phyloP scores from a whole-genome alignment of 2,329 filamentous ascomycete species.

The Aspergillus fumigatiaffinis region DNA sequence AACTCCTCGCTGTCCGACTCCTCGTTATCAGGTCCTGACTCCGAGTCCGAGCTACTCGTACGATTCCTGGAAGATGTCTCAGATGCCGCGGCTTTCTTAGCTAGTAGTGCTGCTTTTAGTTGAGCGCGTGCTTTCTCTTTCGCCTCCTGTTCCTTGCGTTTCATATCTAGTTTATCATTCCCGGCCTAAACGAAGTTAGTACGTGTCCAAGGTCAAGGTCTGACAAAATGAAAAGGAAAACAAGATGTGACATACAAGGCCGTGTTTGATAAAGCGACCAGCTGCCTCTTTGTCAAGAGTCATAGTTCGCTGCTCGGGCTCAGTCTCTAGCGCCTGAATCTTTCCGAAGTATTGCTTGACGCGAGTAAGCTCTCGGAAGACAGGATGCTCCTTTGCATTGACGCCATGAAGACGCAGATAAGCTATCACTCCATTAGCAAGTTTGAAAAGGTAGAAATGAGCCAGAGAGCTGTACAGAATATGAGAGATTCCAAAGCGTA shows the following conservation, averaged over 20 bases:
- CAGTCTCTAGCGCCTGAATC: slow-evolving; percentile 72
- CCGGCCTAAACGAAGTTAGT: slow-evolving; percentile 34
- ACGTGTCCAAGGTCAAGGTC: slow-evolving; percentile 1
- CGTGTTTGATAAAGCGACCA: slow-evolving; percentile 75
- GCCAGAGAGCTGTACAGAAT: slow-evolving; percentile 59
- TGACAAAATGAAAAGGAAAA: neutral
- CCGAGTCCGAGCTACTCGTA: slow-evolving; percentile 16
- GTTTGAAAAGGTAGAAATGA: slow-evolving; percentile 4
- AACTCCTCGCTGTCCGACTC: slow-evolving; percentile 15
- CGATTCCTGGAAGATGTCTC: slow-evolving; percentile 16
- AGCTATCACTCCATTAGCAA: slow-evolving; percentile 44
- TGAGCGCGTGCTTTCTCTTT: slow-evolving; percentile 50
- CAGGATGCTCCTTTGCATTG: slow-evolving; percentile 76
- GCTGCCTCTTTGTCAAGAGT: slow-evolving; percentile 71
- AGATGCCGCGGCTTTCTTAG: slow-evolving; percentile 34
- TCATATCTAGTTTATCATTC: slow-evolving; percentile 50
- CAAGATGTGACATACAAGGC: slow-evolving; percentile 55
- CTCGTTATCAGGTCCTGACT: slow-evolving; percentile 13
- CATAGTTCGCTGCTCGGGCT: slow-evolving; percentile 55
- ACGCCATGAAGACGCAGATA: slow-evolving; percentile 74
- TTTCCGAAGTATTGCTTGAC: slow-evolving; percentile 91
- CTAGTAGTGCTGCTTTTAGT: slow-evolving; percentile 43
- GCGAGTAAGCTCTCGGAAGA: slow-evolving; percentile 80
- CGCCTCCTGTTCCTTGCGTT: slow-evolving; percentile 47
- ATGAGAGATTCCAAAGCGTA: slow-evolving; percentile 89